phyloP scores from a whole-genome alignment of 495 filamentous ascomycete species.

The Hamigera avellanea region DNA sequence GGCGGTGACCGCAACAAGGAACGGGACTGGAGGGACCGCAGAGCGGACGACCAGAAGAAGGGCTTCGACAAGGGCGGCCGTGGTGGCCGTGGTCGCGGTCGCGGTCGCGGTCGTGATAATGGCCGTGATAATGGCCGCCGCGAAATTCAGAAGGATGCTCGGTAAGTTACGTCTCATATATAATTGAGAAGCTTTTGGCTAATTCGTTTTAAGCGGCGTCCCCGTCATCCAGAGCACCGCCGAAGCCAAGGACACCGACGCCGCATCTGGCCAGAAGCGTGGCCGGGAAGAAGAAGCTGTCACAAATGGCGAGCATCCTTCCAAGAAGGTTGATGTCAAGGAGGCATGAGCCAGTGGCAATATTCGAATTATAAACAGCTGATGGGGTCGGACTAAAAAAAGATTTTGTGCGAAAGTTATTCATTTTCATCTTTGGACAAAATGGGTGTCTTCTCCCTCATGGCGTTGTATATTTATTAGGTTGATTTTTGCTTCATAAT shows the following conservation, averaged over 20 bases:
- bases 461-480: conserved; percentile 1
- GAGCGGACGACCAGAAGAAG: conserved; percentile 51
- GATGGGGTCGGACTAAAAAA: neutral
- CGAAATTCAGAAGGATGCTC: conserved; percentile 31
- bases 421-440: no score
- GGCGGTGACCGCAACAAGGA: conserved; percentile 26
- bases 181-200: conserved; percentile 3
- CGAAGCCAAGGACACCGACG: conserved; percentile 3
- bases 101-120: no score
- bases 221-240: conserved; percentile 35
- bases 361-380: neutral
- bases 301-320: conserved; percentile 24
- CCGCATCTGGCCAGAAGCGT: conserved; percentile 32
- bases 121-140: conserved; percentile 12
- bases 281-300: conserved; percentile 28
- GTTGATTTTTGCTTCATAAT: neutral
- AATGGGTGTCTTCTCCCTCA: neutral
- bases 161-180: conserved; percentile 20
- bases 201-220: conserved; percentile 23
- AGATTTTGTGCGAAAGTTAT: no score
- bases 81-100: conserved; percentile 26
- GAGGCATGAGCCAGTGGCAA: conserved; percentile 9
- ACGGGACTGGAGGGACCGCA: conserved; percentile 58
- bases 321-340: conserved; percentile 40
- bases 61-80: conserved; percentile 38